These are phyloP conservation scores for Aspergillus japonicus DNA, from an alignment of 2,329 filamentous ascomycete species.

Conservation along the genomic window DNA sequence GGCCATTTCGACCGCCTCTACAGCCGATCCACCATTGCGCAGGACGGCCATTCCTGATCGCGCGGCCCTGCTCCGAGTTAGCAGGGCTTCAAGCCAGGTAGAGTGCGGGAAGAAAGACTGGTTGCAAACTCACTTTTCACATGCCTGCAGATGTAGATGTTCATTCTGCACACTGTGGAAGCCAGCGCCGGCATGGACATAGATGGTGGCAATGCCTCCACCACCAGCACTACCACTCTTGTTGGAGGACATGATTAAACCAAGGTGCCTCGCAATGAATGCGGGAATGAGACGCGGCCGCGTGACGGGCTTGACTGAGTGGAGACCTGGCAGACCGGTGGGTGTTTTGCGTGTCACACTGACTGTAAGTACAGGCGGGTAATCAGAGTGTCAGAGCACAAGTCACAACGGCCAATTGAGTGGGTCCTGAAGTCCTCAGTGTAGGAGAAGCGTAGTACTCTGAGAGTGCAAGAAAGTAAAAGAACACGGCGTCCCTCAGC, in stretches of 20 bases:
- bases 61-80: conserved; percentile 63
- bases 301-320: neutral
- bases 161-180: conserved; percentile 91
- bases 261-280: neutral
- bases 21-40: conserved; percentile 71
- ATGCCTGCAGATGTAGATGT: conserved; percentile 76
- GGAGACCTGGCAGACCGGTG: neutral
- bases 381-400: neutral
- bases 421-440: neutral
- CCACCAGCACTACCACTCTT: conserved; percentile 46
- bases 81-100: neutral
- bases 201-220: conserved; percentile 69
- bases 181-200: conserved; percentile 92
- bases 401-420: neutral
- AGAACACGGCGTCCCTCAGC: neutral
- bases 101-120: neutral
- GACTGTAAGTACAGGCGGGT: neutral
- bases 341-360: neutral
- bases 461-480: neutral
- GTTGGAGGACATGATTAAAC: conserved; percentile 33
- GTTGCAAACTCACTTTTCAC: conserved; percentile 69
- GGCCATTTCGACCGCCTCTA: conserved; percentile 87
- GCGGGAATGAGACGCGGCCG: conserved; percentile 1
- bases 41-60: conserved; percentile 78
- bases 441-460: neutral